Conservation (phyloP, 1,139 yeast species). For the Eremothecium cymbalariae region DNA sequence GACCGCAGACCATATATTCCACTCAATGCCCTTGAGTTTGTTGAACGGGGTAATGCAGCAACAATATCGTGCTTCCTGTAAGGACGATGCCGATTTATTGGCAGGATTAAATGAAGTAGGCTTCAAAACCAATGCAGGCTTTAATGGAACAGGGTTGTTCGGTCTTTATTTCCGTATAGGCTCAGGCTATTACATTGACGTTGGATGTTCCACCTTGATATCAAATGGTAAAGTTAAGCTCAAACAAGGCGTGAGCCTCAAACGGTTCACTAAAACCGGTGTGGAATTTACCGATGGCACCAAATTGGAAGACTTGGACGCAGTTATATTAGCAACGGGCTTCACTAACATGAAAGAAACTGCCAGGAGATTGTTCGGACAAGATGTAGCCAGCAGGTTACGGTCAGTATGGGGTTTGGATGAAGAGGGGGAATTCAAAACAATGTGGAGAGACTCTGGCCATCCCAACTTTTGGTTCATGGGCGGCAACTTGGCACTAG, state of each 20-base stretch:
- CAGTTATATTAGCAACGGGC: conserved; percentile 41
- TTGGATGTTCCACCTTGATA: conserved; percentile 37
- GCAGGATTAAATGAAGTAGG: conserved; percentile 33
- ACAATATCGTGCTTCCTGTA: conserved; percentile 30
- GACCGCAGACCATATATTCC: conserved; percentile 34
- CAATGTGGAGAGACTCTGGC: conserved; percentile 36
- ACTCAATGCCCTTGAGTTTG: conserved; percentile 33
- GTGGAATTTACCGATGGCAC: conserved; percentile 38
- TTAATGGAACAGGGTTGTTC: conserved; percentile 38
- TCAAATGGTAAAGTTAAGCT: conserved; percentile 35
- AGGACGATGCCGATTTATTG: conserved; percentile 31
- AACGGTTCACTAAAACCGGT: conserved; percentile 32
- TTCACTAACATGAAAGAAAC: conserved; percentile 39
- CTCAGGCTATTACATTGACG: conserved; percentile 42
- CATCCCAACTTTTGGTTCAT: conserved; percentile 37
- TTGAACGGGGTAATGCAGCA: conserved; percentile 32
- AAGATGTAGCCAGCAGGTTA: conserved; percentile 31
- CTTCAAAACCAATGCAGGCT: conserved; percentile 38
- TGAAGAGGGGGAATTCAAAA: conserved; percentile 35
- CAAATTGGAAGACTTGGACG: conserved; percentile 31
- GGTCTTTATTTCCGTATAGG: conserved; percentile 38
- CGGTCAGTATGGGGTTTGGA: conserved; percentile 36
- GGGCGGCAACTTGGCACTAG: conserved; percentile 46
- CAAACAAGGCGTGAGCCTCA: conserved; percentile 33
- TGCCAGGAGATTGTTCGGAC: conserved; percentile 34